These are phyloP conservation scores for Colletotrichum sp. DNA, from an alignment of 2,329 filamentous ascomycete species.

Conservation along the genomic window DNA sequence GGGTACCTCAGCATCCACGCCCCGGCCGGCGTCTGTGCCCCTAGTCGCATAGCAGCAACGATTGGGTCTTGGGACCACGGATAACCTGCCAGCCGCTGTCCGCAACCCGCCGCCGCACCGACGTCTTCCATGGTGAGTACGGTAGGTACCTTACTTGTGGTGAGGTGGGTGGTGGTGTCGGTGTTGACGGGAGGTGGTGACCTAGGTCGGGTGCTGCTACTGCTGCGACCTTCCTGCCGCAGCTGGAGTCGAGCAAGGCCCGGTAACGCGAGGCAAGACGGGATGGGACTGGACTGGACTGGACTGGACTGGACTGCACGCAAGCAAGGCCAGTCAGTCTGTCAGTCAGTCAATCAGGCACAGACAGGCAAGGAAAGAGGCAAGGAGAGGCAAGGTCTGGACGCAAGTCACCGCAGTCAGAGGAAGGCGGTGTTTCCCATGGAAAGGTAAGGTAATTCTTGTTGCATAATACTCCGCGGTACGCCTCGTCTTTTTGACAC, in stretches of 20 bases:
- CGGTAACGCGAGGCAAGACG: neutral
- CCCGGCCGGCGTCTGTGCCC: neutral
- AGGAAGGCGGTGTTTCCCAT: constrained; percentile 10
- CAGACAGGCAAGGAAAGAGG: neutral
- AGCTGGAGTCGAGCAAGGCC: neutral
- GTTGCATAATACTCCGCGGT: constrained; percentile 16
- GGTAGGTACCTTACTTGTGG: neutral
- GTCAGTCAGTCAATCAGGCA: neutral
- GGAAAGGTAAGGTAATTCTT: neutral
- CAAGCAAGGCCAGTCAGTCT: neutral
- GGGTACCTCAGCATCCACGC: neutral
- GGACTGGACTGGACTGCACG: neutral
- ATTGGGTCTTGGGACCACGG: neutral
- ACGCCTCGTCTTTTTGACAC: constrained; percentile 18
- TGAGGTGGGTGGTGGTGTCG: neutral
- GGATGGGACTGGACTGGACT: neutral
- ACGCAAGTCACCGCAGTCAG: neutral
- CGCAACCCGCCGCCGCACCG: neutral
- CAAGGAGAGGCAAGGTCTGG: neutral
- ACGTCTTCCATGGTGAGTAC: neutral
- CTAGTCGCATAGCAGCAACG: neutral
- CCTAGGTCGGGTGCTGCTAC: neutral
- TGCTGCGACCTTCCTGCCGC: constrained; percentile 2
- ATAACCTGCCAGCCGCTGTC: neutral
- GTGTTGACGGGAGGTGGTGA: neutral